Base-by-base conservation (phyloP, 176 grass and related monocot species). In the Bothriochloa decipiens region DNA sequence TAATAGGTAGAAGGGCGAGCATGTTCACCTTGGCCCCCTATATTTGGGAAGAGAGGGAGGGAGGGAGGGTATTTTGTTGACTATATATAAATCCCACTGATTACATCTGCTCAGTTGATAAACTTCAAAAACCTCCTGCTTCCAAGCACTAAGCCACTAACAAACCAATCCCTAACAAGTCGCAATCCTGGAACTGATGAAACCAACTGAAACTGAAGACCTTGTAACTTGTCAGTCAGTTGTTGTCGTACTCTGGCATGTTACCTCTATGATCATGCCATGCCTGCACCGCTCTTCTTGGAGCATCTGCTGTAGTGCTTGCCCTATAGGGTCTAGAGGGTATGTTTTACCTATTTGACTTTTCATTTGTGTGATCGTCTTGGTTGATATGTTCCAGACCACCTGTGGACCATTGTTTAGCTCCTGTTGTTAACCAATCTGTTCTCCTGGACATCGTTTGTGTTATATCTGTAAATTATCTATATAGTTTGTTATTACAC, bases 261-360 rank as follows among this genome's bases (percentile, higher is more conserved):
- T 62, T 62, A 62, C 58, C 1, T 3, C 11, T 62, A 12, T 26
- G 58, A 10, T 62, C 58, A 62, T 62, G 58, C 3, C 58, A 62
- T 0, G 23, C n/a, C 4, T 62, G 58, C 58, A 26, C n/a, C 1
- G 9, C 57, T 61, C n/a, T 62, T 62, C 58, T 26, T 62, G 58
- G 58, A 62, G 58, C n/a, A 26, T 26, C 23, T 62, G 58, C 3
- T 62, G 11, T 5, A 62, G 58, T 62, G 58, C n/a, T 62, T 13
- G 3, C 58, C 23, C 23, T 62, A 26, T 10, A 80, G 2, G 8
- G 36, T 27, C 72, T 52, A 32, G 16, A 36, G 20, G 55, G 39
- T 68, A 70, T 60, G 3, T 41, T 83, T 74, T 78, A 49, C 23
- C 42, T 82, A 12, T 81, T 80, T 64, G 17, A 62, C 20, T 69